Base-by-base conservation (phyloP, 2,329 filamentous ascomycete species). In the Gnomoniopsis smithogilvyi region DNA sequence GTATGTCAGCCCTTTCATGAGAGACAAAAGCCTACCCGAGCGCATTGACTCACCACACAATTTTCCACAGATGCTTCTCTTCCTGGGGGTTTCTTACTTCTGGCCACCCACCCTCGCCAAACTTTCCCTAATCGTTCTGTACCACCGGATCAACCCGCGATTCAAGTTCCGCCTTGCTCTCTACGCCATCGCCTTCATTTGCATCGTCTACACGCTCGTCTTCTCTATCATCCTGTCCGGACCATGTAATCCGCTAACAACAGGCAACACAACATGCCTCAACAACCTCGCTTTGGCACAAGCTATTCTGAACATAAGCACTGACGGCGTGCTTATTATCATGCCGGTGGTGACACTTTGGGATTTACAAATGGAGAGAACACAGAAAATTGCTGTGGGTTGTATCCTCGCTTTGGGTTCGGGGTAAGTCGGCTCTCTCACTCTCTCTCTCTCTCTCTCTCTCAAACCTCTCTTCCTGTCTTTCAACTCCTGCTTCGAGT, bases 231-330 rank as follows among this genome's bases (percentile, higher is more conserved):
- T 69, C 54, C 63, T 66, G 21, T 61, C 61, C 17, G 66, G 63
- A 4, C 68, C 66, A 4, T 69, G 67, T 59, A 67, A 65, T 49
- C 67, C 67, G 3, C 59, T 64, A 33, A 47, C 58, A 19, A 58
- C 57, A 2, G 58, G 59, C 22, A 64, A 56, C 36, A 52, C 54
- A 66, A 67, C 56, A 41, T 80, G 78, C 63, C 70, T 80, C 52
- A 67, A 75, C 56, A 74, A 77, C 59, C 73, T 77, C 51, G 69
- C 75, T 11, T 73, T 79, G 60, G 68, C 73, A 41, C 77, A 78
- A 59, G 76, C 78, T 0, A 73, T 73, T 1, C 67, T 78, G 15
- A 80, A 80, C 64, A 78, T 81, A 54, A 52, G 74, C 38, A 78
- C 76, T 33, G 77, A 80, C 63, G 56, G 79, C 10, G 61, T 77